Evolutionary conservation across 345 rosid species (phyloP), one percentile per base, ranked within the genome.

Genomic region (Heritiera fomes): DNA sequence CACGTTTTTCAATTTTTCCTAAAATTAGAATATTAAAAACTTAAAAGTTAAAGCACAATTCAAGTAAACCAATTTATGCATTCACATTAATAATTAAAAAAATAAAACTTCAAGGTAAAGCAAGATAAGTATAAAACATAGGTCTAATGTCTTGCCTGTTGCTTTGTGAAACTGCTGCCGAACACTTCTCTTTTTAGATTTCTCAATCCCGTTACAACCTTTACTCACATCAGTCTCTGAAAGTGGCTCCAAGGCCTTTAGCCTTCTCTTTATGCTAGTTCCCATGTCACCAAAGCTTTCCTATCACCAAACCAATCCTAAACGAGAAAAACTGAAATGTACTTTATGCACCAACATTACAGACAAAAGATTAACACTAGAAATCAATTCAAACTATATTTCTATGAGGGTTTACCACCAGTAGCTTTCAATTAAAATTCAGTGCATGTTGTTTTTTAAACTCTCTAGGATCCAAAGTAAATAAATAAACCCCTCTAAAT

Each of bases 1-100:
- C 79, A 46, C 71, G 75, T 60, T 40, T 82, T 77, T 78, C 82
- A 49, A 69, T 65, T 67, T 73, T 68, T 45, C 84, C 86, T 82
- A 47, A 52, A 69, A 78, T 41, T 15, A 23, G 46, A 73, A 58
- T 50, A 64, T 34, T 28, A 80, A 43, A 68, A 59, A 4, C 59
- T 65, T 11, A 45, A 34, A 77, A 50, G 62, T 64, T 34, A 73
- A 75, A 23, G 28, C 13, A 52, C 3, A 73, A 68, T 12, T 71
- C 41, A 53, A 49, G 12, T 56, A 64, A 18, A 68, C 64, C 49
- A 77, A 65, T 55, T 40, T 66, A 61, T 32, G 66, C 9, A 28
- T 6, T 38, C 12, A 61, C n/a, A 47, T 47, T 45, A 45, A 71
- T 18, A 23, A 11, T 47, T n/a, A 77, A 63, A n/a, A 80, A 75